These are phyloP conservation scores for Whalleya microplaca DNA, from an alignment of 2,329 filamentous ascomycete genomes.

Conservation along the genomic window DNA sequence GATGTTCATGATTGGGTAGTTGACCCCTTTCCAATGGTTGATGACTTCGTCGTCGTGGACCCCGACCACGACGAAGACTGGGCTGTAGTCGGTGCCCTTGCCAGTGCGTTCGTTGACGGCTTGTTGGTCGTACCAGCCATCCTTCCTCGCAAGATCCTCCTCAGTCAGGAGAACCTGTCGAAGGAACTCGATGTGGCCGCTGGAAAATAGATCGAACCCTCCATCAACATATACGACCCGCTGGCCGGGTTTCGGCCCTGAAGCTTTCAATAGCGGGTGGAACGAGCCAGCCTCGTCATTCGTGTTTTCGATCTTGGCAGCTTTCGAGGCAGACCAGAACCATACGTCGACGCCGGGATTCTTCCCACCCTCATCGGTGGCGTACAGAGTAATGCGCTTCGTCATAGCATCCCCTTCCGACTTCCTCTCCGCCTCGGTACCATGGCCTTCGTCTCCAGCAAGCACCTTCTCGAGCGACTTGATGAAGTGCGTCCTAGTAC, in stretches of 20 bases:
- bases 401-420: constrained; percentile 69
- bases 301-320: constrained; percentile 47
- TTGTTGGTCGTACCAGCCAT: constrained; percentile 75
- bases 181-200: constrained; percentile 95
- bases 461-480: constrained; percentile 73
- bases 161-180: constrained; percentile 75
- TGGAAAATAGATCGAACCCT: constrained; percentile 95
- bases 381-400: constrained; percentile 81
- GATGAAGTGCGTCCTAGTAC: constrained; percentile 94
- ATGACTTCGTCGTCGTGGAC: constrained; percentile 95
- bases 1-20: constrained; percentile 99
- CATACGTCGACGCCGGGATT: constrained; percentile 82
- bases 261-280: constrained; percentile 69
- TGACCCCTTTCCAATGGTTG: constrained; percentile 94
- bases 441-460: constrained; percentile 72
- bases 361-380: constrained; percentile 81
- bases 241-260: constrained; percentile 75
- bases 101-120: constrained; percentile 65
- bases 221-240: constrained; percentile 93
- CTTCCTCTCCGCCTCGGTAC: constrained; percentile 67
- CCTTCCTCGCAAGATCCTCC: constrained; percentile 65
- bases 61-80: constrained; percentile 87
- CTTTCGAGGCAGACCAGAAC: constrained; percentile 71
- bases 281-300: constrained; percentile 68
- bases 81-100: constrained; percentile 75